Conservation (phyloP, 2,329 filamentous ascomycete genomes). For the Neospermospora avenae region DNA sequence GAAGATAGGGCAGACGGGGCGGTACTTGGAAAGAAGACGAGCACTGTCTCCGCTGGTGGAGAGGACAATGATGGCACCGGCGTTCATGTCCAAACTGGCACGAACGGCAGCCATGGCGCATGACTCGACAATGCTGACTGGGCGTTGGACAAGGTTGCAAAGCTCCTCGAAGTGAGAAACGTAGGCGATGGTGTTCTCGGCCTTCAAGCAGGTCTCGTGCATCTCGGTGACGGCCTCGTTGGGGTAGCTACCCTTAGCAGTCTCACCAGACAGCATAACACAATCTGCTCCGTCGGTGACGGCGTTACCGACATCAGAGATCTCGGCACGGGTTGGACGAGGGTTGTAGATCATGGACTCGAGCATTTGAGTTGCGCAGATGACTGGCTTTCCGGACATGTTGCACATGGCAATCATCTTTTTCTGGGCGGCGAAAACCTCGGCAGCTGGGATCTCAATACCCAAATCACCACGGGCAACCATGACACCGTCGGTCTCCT, state of each 20-base stretch:
- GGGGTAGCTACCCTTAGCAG: conserved; percentile 95
- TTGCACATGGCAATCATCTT: conserved; percentile 99
- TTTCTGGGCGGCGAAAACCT: conserved; percentile 99
- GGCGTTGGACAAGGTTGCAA: conserved; percentile 76
- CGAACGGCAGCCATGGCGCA: conserved; percentile 97
- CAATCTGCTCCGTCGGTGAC: conserved; percentile 97
- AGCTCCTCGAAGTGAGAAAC: conserved; percentile 96
- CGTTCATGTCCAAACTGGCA: conserved; percentile 92
- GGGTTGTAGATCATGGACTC: conserved; percentile 99
- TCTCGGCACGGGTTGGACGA: conserved; percentile 94
- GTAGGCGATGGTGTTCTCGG: conserved; percentile 96
- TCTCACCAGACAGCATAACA: conserved; percentile 99
- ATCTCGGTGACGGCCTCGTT: conserved; percentile 92
- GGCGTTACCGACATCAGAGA: conserved; percentile 97
- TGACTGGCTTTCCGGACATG: conserved; percentile 96
- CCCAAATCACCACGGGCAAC: conserved; percentile 97
- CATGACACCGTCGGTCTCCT: conserved; percentile 98
- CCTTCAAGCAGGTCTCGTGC: conserved; percentile 95
- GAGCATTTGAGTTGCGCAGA: conserved; percentile 99
- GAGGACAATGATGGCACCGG: conserved; percentile 91
- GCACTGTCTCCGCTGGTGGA: conserved; percentile 95
- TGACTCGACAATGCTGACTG: conserved; percentile 85
- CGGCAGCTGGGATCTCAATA: conserved; percentile 97
- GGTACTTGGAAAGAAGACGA: conserved; percentile 95
- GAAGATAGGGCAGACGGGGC: conserved; percentile 97